phyloP scores from a whole-genome alignment of 2,329 filamentous ascomycete species.

The Alternaria metachromatica region DNA sequence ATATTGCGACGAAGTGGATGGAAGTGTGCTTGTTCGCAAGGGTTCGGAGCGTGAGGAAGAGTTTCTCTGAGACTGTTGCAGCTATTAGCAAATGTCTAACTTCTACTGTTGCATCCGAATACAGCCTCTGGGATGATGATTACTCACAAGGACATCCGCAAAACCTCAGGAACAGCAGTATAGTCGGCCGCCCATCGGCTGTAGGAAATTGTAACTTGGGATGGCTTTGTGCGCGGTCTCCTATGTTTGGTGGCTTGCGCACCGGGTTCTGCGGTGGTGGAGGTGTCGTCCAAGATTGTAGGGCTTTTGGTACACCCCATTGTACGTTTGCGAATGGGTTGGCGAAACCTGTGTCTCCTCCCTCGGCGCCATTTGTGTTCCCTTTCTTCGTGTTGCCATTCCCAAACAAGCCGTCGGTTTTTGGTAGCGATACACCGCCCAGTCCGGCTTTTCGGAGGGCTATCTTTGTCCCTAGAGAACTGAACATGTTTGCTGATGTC shows the following conservation, averaged over 20 bases:
- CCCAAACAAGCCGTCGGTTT: conserved; percentile 29
- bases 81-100: conserved; percentile 5
- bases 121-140: neutral
- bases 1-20: conserved; percentile 65
- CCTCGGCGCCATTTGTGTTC: conserved; percentile 15
- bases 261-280: conserved; percentile 34
- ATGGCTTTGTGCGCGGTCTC: conserved; percentile 35
- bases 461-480: conserved; percentile 63
- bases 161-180: conserved; percentile 43
- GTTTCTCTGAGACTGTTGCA: conserved; percentile 50
- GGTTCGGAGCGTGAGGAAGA: conserved; percentile 63
- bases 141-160: conserved; percentile 47
- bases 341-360: conserved; percentile 28
- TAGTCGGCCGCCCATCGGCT: conserved; percentile 37
- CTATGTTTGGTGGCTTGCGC: conserved; percentile 35
- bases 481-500: conserved; percentile 56
- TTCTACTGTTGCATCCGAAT: neutral
- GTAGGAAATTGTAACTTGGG: conserved; percentile 42
- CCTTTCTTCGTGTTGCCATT: conserved; percentile 39
- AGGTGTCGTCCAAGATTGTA: conserved; percentile 44
- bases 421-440: conserved; percentile 57
- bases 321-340: conserved; percentile 48
- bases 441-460: conserved; percentile 65
- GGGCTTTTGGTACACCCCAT: conserved; percentile 42
- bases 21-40: conserved; percentile 61